These are phyloP conservation scores for Helotiales sp. DNA, from an alignment of 2,329 filamentous ascomycete species.

Conservation along the genomic window DNA sequence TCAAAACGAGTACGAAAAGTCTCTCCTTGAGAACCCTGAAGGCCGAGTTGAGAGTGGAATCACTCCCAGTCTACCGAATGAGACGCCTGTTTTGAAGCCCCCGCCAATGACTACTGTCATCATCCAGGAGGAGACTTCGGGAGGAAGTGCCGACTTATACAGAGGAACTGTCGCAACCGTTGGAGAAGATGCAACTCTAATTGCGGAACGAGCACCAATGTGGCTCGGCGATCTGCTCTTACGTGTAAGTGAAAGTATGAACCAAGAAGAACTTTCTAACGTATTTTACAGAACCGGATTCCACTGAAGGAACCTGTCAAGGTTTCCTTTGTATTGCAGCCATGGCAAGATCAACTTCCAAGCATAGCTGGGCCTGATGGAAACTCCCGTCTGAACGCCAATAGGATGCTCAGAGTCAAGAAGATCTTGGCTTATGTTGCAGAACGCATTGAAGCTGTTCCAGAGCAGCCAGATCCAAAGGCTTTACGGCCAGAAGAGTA, in stretches of 20 bases:
- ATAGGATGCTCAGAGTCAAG: constrained; percentile 92
- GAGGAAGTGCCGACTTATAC: constrained; percentile 83
- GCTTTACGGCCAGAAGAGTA: constrained; percentile 85
- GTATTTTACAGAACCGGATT: constrained; percentile 68
- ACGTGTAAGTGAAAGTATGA: constrained; percentile 52
- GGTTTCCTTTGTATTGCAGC: constrained; percentile 90
- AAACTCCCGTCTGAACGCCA: constrained; percentile 92
- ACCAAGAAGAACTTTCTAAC: constrained; percentile 15
- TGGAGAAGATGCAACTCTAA: constrained; percentile 76
- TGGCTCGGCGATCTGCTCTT: constrained; percentile 92
- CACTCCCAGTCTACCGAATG: constrained; percentile 70
- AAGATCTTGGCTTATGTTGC: constrained; percentile 94
- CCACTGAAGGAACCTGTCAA: constrained; percentile 92
- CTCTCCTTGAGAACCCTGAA: constrained; percentile 60
- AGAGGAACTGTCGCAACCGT: constrained; percentile 83
- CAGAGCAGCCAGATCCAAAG: constrained; percentile 61
- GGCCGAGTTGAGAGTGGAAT: constrained; percentile 65
- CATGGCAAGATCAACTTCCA: constrained; percentile 76
- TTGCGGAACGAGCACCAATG: constrained; percentile 85
- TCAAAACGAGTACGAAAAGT: constrained; percentile 73
- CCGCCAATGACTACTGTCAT: constrained; percentile 70
- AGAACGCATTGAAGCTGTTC: constrained; percentile 81
- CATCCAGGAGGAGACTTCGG: constrained; percentile 70
- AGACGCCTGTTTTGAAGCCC: constrained; percentile 77
- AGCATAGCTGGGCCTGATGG: constrained; percentile 74